Conservation (phyloP, 2,329 filamentous ascomycete species). For the Colletotrichum sp. region DNA sequence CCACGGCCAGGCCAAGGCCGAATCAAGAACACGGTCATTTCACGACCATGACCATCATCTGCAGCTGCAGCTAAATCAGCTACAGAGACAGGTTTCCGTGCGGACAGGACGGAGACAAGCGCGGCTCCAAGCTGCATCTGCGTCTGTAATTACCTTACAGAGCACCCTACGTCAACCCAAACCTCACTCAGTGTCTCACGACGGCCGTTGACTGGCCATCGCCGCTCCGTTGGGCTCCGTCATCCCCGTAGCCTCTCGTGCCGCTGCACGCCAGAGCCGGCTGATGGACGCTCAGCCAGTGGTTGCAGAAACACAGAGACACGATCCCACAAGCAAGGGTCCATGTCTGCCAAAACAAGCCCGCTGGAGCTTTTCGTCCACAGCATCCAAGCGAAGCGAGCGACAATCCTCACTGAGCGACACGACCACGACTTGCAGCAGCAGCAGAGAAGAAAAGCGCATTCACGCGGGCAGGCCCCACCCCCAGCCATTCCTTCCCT, state of each 20-base stretch:
- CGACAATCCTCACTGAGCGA: background rate
- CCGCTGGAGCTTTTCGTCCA: background rate
- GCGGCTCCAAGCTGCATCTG: background rate
- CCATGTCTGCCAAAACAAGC: constrained; percentile 9
- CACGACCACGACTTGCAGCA: background rate
- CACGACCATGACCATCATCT: background rate
- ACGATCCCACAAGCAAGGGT: constrained; percentile 14
- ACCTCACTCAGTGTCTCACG: constrained; percentile 8
- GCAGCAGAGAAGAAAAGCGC: background rate
- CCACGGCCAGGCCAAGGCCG: background rate
- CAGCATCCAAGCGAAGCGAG: background rate
- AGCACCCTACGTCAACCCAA: background rate
- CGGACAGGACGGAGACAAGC: background rate
- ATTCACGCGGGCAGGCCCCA: background rate
- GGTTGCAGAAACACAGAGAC: constrained; percentile 11
- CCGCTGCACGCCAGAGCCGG: constrained; percentile 6
- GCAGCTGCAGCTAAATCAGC: background rate
- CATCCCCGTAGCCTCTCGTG: background rate
- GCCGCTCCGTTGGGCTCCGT: constrained; percentile 1
- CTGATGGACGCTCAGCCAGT: constrained; percentile 7
- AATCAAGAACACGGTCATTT: background rate
- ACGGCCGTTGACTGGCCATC: constrained; percentile 14
- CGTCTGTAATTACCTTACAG: background rate
- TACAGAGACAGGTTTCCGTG: background rate
- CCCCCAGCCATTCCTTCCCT: constrained; percentile 4